Evolutionary conservation across 139 green algal genomes (phyloP).

Genomic region (Chlorella sp.): DNA sequence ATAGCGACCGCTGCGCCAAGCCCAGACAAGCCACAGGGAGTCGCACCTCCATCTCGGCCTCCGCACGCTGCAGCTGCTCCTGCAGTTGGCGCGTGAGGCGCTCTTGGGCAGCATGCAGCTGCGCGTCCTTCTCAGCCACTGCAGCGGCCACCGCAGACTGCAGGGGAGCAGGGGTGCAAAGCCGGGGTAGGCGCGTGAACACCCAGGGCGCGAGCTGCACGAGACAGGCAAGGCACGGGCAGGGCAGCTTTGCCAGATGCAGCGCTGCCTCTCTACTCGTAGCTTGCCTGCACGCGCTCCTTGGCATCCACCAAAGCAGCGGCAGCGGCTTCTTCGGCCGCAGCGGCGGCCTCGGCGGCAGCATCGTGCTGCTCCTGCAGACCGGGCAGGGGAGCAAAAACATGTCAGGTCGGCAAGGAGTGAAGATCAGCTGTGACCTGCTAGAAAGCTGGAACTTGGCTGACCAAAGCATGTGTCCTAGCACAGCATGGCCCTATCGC

Average conservation of each 20-base stretch:
- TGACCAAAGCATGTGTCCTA: neutral
- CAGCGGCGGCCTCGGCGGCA: neutral
- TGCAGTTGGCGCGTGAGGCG: slow-evolving; percentile 19
- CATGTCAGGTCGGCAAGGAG: neutral
- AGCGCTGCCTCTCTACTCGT: neutral
- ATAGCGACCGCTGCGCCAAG: neutral
- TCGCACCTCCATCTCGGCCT: slow-evolving; percentile 23
- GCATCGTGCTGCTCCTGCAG: slow-evolving; percentile 22
- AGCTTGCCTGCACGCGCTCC: slow-evolving; percentile 23
- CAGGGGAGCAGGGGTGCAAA: neutral
- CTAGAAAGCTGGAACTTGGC: neutral
- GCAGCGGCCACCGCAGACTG: slow-evolving; percentile 9
- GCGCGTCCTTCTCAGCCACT: slow-evolving; percentile 24
- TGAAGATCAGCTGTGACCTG: neutral
- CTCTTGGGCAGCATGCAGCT: slow-evolving; percentile 29
- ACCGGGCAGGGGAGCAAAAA: neutral
- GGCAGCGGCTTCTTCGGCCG: slow-evolving; percentile 2
- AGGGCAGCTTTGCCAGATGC: too few relatives aligned
- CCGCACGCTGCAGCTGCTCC: slow-evolving; percentile 26
- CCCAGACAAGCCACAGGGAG: neutral
- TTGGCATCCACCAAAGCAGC: slow-evolving; percentile 8
- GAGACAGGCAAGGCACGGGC: too few relatives aligned
- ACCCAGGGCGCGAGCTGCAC: too few relatives aligned
- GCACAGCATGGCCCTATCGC: too few relatives aligned
- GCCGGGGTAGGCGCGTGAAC: neutral